phyloP scores from a whole-genome alignment of 805 yeast genomes.

The Kluyveromyces aestuarii region DNA sequence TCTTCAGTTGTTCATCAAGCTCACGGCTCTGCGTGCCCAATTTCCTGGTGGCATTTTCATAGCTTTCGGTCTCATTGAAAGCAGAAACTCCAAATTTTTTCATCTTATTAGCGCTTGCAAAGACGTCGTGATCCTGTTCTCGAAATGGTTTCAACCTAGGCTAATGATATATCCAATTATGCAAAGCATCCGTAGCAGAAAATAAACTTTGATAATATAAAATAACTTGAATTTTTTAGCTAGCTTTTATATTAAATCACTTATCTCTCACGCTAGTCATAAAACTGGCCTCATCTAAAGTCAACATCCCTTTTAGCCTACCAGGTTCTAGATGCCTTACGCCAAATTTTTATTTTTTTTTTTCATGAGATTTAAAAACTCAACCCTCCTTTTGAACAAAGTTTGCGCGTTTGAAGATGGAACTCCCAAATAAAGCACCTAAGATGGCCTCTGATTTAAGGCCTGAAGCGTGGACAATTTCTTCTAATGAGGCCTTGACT shows the following conservation, averaged over 20 bases:
- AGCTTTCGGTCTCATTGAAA: slow-evolving; percentile 26
- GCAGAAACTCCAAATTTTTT: slow-evolving; percentile 40
- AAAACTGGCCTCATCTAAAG: background rate
- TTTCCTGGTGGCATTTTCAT: slow-evolving; percentile 11
- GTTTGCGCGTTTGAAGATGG: no score
- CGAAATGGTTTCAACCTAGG: background rate
- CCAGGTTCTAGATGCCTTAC: background rate
- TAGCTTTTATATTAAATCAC: no score
- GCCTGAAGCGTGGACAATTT: slow-evolving; percentile 68
- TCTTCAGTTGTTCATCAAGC: slow-evolving; percentile 59
- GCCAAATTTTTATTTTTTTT: background rate
- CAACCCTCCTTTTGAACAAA: no score
- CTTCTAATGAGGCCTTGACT: slow-evolving; percentile 60
- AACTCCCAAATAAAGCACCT: no score
- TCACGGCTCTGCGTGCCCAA: slow-evolving; percentile 47
- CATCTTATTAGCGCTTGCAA: slow-evolving; percentile 17
- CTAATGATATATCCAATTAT: no score
- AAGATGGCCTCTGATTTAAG: slow-evolving; percentile 31
- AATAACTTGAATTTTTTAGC: no score
- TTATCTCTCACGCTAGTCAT: background rate
- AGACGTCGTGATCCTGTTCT: background rate
- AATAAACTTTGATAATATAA: no score
- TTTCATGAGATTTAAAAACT: background rate
- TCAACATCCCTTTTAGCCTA: background rate
- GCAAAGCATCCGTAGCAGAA: no score